Conservation (phyloP, 2,329 filamentous ascomycete genomes). For the Elsinoe ampelina region DNA sequence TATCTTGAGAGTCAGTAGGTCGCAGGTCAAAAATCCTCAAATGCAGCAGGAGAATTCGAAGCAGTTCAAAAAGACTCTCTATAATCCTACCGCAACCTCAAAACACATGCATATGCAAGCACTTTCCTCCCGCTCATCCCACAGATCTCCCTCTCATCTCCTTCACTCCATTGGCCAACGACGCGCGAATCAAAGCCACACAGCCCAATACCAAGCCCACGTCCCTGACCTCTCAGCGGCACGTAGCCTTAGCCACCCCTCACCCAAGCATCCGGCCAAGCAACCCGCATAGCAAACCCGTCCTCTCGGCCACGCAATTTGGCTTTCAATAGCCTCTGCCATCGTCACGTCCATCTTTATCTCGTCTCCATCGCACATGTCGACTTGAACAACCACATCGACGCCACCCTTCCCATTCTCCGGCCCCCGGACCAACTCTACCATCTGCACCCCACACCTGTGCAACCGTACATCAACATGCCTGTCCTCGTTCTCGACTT, state of each 20-base stretch:
- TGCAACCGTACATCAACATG: conserved; percentile 1
- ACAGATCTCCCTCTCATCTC: not conserved
- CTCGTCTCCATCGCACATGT: not conserved
- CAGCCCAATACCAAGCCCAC: conserved; percentile 4
- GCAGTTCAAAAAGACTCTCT: not conserved
- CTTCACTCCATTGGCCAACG: not conserved
- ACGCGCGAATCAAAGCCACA: conserved; percentile 1
- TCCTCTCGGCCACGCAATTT: not conserved
- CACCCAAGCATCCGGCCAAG: conserved; percentile 16
- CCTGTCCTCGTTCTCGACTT: not conserved
- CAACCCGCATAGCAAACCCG: not conserved
- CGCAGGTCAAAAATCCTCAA: too few species aligned
- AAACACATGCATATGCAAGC: conserved; percentile 7
- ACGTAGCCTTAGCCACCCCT: conserved; percentile 14
- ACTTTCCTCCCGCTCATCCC: not conserved
- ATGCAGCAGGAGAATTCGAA: too few species aligned
- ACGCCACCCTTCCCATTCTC: not conserved
- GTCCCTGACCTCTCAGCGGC: conserved; percentile 12
- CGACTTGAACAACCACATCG: conserved; percentile 3
- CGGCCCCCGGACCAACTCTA: not conserved
- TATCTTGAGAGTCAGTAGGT: too few species aligned
- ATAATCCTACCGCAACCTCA: not conserved
- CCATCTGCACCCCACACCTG: not conserved
- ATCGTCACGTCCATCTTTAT: not conserved
- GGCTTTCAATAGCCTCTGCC: conserved; percentile 14